Evolutionary conservation across 257 asterid genomes (phyloP).

Genomic region (Linderniella brevidens): DNA sequence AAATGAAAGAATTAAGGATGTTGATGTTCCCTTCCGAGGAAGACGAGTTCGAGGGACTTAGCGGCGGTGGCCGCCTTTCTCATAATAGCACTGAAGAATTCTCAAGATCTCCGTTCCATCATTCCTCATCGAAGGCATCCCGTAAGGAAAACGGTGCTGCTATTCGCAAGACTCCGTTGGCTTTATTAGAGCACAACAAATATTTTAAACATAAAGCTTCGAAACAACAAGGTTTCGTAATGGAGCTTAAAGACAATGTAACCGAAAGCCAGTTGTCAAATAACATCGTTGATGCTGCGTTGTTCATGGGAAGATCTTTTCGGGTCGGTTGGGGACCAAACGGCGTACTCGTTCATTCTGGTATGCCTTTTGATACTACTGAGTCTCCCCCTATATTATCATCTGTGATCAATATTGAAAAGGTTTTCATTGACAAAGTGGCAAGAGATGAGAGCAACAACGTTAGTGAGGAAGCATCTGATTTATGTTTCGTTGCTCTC

Average conservation of each 20-base stretch:
- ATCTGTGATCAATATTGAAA: conserved; percentile 71
- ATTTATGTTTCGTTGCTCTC: conserved; percentile 59
- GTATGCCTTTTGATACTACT: conserved; percentile 60
- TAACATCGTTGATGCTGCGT: conserved; percentile 85
- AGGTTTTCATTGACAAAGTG: conserved; percentile 66
- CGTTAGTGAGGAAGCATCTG: conserved; percentile 45
- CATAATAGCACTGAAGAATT: conserved; percentile 38
- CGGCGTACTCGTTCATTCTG: conserved; percentile 89
- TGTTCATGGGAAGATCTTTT: conserved; percentile 95
- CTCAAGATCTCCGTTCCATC: conserved; percentile 42
- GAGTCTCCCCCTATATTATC: conserved; percentile 32
- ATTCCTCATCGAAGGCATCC: conserved; percentile 19
- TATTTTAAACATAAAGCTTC: conserved; percentile 32
- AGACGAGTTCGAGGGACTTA: conserved; percentile 38
- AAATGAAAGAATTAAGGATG: conserved; percentile 74
- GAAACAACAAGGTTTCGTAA: conserved; percentile 60
- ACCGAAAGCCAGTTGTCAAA: conserved; percentile 44
- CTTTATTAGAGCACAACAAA: conserved; percentile 58
- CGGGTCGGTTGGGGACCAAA: conserved; percentile 99
- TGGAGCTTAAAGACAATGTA: conserved; percentile 36
- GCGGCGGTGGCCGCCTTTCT: conserved; percentile 19
- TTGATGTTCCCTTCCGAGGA: conserved; percentile 55
- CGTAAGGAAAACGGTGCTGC: conserved; percentile 27
- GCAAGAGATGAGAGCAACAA: conserved; percentile 51
- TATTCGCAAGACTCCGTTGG: conserved; percentile 79